Evolutionary conservation across 2,329 filamentous ascomycete genomes (phyloP).

Genomic region (Cladosporium colombiae): DNA sequence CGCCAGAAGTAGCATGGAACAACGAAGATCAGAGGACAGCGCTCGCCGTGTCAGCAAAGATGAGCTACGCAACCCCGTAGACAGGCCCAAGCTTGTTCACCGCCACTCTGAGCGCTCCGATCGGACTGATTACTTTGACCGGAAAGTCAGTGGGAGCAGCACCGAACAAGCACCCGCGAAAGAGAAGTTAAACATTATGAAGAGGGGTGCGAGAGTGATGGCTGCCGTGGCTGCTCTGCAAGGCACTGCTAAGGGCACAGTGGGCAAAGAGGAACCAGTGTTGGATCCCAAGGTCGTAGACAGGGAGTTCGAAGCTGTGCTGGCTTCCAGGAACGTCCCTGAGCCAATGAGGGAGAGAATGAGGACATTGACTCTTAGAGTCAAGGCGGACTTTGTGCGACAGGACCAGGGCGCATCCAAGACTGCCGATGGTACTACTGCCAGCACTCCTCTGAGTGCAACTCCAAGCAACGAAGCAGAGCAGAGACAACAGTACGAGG

Average conservation of each 20-base stretch:
- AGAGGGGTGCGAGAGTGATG: slow-evolving; percentile 59
- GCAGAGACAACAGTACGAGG: slow-evolving; percentile 24
- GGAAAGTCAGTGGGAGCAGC: slow-evolving; percentile 39
- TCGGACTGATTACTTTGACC: background rate
- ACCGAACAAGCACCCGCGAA: slow-evolving; percentile 34
- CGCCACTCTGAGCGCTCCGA: slow-evolving; percentile 32
- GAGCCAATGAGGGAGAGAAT: slow-evolving; percentile 94
- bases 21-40: slow-evolving; percentile 31
- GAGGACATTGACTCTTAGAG: slow-evolving; percentile 80
- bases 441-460: slow-evolving; percentile 44
- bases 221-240: slow-evolving; percentile 66
- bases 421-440: slow-evolving; percentile 62
- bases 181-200: slow-evolving; percentile 38
- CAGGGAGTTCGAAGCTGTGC: slow-evolving; percentile 61
- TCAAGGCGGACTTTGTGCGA: slow-evolving; percentile 94
- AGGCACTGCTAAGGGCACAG: slow-evolving; percentile 49
- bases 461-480: slow-evolving; percentile 29
- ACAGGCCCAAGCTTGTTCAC: slow-evolving; percentile 27
- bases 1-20: slow-evolving; percentile 29
- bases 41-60: slow-evolving; percentile 24
- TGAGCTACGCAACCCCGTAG: slow-evolving; percentile 25
- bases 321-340: slow-evolving; percentile 87
- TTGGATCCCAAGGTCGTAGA: slow-evolving; percentile 60
- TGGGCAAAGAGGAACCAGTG: slow-evolving; percentile 46
- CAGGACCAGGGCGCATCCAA: slow-evolving; percentile 65